Base-by-base conservation (phyloP, 352 stramenopile genomes). In the Phytopythium litorale region DNA sequence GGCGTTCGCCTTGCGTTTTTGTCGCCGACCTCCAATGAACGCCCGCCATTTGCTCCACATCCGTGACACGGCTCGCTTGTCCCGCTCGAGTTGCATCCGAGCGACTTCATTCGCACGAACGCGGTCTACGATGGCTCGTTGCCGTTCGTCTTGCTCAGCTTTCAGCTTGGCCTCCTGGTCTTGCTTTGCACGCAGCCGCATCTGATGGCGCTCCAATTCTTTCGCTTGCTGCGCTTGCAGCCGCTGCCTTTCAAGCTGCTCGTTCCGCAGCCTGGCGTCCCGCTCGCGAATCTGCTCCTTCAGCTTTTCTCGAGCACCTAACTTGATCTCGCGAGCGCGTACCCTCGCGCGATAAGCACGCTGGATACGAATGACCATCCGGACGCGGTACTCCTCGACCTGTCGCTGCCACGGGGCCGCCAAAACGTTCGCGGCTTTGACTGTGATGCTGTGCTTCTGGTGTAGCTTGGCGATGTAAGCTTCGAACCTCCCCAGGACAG, bases 331-430 rank as follows among this genome's bases (percentile, higher is more conserved):
- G 12, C 66, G 66, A 1, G 76, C 60, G 43, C 68, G 58, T 19
- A 66, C 70, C 35, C 83, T 71, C 23, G 75, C 67, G 40, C 85
- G 75, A 64, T 89, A 92, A 1, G 79, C 73, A 6, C 79, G 79
- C 69, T 94, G 85, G 50, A 94, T 88, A 15, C 76, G 79, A 19
- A 91, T 76, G 1, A 84, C 69, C 80, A 91, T 91, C 11, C 77
- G 81, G 2, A 88, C 43, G 45, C 82, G 59, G 9, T 91, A 62
- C 18, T 87, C 81, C 28, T 92, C 74, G 67, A 92, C 78, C 58
- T 94, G 83, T 61, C 86, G 64, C 51, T 88, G 73, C 85, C 85
- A 94, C 0, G 81, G 73, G 18, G 79, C 78, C 25, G 78, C 62
- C 13, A 91, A 55, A 30, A 87, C 51, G 18, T 63, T 66, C 1